Evolutionary conservation across 805 yeast species (phyloP), one percentile per base, ranked within the genome.

Genomic region (Zygoascus flipseniorum): DNA sequence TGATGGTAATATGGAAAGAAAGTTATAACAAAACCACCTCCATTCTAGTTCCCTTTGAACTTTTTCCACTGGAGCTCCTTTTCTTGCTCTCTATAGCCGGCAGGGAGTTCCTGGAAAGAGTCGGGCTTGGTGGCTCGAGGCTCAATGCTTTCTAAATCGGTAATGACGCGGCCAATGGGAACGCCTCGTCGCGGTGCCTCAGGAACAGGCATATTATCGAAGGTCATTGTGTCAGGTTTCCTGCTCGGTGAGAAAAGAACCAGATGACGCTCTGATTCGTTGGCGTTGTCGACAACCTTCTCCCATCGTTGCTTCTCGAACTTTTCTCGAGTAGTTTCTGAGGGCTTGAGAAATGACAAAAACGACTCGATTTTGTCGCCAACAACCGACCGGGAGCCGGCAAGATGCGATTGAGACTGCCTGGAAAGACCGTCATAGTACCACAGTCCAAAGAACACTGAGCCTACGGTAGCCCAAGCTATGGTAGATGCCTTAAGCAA

Each of bases 121-220:
- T 31, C 42, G 9, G 37, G 37, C 26, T 46, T 46, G n/a, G 26
- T 28, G n/a, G 39, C 39, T 44, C 70, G 63, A 58, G 61, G 67
- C 42, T 58, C 60, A 13, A 67, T 43, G 13, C 48, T 42, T 16
- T 54, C 54, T 39, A 57, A 48, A 41, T 64, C 66, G 23, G 26
- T 28, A 31, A 63, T 43, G 13, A 58, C 58, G 11, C 56, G 54
- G 44, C 60, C 61, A 2, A 62, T 50, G 52, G 60, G 60, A 45
- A 57, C 55, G 20, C 62, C 61, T 13, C 70, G 60, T 52, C 54
- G 54, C 9, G 62, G 53, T 3, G 61, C 62, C 13, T 51, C 62
- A 35, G 69, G 69, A 44, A 67, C 68, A 5, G 70, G 70, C 47
- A 57, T 55, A 18, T 26, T 26, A 23, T 46, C 49, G 14, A 31